Base-by-base conservation (phyloP, 768 basidiomycete genomes). In the Xerocomellus amylosporus region DNA sequence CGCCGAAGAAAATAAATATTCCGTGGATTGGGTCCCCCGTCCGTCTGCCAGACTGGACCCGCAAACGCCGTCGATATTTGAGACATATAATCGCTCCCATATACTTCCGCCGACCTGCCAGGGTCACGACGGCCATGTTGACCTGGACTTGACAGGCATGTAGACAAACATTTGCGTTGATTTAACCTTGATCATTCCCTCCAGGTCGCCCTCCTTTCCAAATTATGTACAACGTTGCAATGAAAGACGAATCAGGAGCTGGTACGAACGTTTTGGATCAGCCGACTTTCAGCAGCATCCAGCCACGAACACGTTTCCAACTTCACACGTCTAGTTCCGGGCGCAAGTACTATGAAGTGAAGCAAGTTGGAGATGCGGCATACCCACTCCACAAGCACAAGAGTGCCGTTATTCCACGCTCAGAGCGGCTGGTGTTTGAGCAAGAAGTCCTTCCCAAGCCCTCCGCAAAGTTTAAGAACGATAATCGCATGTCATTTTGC, bases 121-220 rank as follows among this genome's bases (percentile, higher is more conserved):
- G 69, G 90, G 88, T n/a, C 74, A 78, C 30, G 81, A 81, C 56
- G 88, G 86, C 55, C 83, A 92, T 63, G 88, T 93, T 47, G 90
- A 93, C 57, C 76, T 98, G n/a, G 85, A 88, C 19, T 74, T 98
- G 43, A 80, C 79, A 49, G 92, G 92, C 87, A 51, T 34, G 76
- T 64, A 19, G 15, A 40, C 38, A 34, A 28, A 42, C 9, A 4
- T 49, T 30, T 26, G n/a, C 2, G 10, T 41, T 36, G 2, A 28
- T 44, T 28, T 38, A 17, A 38, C 22, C 48, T 40, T 28, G 33
- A 56, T 46, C 14, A 24, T 45, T 44, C 31, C 10, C 15, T 13
- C 31, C 62, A 90, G 94, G 94, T 47, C 84, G 86, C 20, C 86
- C 92, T n/a, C 94, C 94, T 0, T 98, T 95, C 81, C 87, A 96